These are phyloP conservation scores for Leccinum uliginosum DNA, from an alignment of 768 basidiomycete genomes.

Conservation along the genomic window DNA sequence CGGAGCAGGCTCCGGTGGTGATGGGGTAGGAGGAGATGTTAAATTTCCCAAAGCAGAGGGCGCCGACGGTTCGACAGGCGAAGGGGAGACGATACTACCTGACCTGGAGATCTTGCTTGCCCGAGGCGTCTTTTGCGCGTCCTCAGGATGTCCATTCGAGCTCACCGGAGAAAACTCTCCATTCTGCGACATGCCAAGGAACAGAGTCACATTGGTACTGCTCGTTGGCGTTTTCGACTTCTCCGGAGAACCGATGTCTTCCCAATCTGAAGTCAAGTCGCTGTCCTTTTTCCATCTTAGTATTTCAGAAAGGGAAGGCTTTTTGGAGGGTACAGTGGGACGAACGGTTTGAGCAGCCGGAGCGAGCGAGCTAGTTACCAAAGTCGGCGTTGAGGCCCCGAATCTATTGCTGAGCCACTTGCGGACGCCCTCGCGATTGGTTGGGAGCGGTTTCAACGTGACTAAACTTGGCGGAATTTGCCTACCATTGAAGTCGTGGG, in stretches of 20 bases:
- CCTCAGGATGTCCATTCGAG: slow-evolving; percentile 29
- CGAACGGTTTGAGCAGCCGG: slow-evolving; percentile 31
- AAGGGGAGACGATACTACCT: slow-evolving; percentile 16
- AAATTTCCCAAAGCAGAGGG: slow-evolving; percentile 22
- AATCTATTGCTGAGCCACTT: slow-evolving; percentile 72
- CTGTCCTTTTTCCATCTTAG: slow-evolving; percentile 52
- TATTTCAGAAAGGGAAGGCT: slow-evolving; percentile 65
- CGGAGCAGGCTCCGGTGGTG: slow-evolving; percentile 52
- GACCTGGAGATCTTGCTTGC: slow-evolving; percentile 33
- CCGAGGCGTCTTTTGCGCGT: slow-evolving; percentile 31
- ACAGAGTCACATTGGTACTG: slow-evolving; percentile 34
- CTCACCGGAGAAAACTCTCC: slow-evolving; percentile 29
- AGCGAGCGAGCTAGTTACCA: slow-evolving; percentile 34
- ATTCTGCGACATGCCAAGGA: slow-evolving; percentile 22
- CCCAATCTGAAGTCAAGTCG: slow-evolving; percentile 60
- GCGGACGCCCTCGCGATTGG: slow-evolving; percentile 72
- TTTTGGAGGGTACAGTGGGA: slow-evolving; percentile 46
- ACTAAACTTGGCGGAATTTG: slow-evolving; percentile 33
- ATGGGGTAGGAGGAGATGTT: slow-evolving; percentile 39
- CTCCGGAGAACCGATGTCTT: slow-evolving; percentile 47
- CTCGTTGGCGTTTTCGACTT: slow-evolving; percentile 49
- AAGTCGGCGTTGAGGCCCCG: slow-evolving; percentile 39
- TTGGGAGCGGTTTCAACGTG: slow-evolving; percentile 52
- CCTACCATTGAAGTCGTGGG: slow-evolving; percentile 44
- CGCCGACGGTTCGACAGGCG: slow-evolving; percentile 18